These are phyloP conservation scores for Calonectria multiphialidica DNA, from an alignment of 2,329 filamentous ascomycete species.

Conservation along the genomic window DNA sequence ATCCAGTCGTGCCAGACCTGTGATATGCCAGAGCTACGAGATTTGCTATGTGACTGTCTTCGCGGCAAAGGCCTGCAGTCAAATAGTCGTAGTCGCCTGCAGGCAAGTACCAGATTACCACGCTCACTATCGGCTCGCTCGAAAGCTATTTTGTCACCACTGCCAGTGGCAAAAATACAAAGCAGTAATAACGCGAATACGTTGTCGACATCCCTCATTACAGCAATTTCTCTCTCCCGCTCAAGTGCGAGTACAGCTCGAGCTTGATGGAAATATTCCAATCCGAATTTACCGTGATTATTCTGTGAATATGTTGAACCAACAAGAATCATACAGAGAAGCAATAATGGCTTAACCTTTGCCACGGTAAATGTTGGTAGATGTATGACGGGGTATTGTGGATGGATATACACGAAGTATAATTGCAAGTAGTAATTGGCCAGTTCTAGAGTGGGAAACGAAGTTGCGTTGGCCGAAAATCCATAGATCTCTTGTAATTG, in stretches of 20 bases:
- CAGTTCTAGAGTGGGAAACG: not conserved
- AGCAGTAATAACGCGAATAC: not conserved
- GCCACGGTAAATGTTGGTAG: not conserved
- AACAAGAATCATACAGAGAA: not conserved
- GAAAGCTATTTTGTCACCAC: not conserved
- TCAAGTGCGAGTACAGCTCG: slow-evolving; percentile 8
- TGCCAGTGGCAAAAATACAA: slow-evolving; percentile 3
- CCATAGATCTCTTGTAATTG: not conserved
- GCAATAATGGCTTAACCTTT: not conserved
- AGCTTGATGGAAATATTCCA: slow-evolving; percentile 8
- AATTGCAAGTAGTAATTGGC: not conserved
- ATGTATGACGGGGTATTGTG: not conserved
- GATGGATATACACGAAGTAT: not conserved
- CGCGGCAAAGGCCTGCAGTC: not conserved
- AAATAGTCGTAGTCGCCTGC: not conserved
- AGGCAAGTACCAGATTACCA: slow-evolving; percentile 4
- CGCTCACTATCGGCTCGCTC: slow-evolving; percentile 2
- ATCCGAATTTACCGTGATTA: slow-evolving; percentile 1
- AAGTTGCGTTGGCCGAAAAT: not conserved
- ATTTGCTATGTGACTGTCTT: not conserved
- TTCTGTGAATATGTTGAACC: not conserved
- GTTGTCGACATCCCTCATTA: not conserved
- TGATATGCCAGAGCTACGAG: not conserved
- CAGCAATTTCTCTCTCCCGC: not conserved
- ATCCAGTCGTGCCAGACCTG: slow-evolving; percentile 1